Conservation (phyloP, 75 land plant genomes). For the Pinus taeda region DNA sequence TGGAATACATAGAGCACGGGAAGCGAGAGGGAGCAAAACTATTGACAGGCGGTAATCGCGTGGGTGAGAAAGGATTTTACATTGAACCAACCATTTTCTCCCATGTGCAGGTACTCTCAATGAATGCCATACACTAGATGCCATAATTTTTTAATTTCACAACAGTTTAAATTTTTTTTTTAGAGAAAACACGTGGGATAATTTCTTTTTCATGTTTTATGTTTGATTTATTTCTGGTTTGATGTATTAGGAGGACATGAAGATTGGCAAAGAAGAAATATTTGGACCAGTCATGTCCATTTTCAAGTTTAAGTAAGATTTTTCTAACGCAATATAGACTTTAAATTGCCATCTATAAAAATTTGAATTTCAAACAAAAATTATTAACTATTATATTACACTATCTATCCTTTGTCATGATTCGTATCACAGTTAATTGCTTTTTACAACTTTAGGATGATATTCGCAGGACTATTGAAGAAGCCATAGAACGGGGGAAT, state of each 20-base stretch:
- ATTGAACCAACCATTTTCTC: conserved; percentile 91
- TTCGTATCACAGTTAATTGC: too few species aligned
- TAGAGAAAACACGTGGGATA: too few species aligned
- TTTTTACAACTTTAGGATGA: not conserved
- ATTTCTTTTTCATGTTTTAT: too few species aligned
- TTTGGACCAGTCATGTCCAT: conserved; percentile 28
- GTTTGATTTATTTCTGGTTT: too few species aligned
- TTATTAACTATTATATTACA: too few species aligned
- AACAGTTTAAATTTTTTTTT: too few species aligned
- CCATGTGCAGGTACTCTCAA: conserved; percentile 49
- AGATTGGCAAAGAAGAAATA: conserved; percentile 76
- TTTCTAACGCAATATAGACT: too few species aligned
- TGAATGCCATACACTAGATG: too few species aligned
- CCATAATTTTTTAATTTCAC: too few species aligned
- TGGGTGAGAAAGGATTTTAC: conserved; percentile 74
- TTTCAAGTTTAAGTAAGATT: conserved; percentile 65
- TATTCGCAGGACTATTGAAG: conserved; percentile 49
- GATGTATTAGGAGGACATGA: conserved; percentile 62
- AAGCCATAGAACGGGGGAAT: conserved; percentile 68
- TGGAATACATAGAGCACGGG: conserved; percentile 73
- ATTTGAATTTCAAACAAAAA: too few species aligned
- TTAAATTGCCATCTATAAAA: too few species aligned
- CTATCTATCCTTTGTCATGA: too few species aligned
- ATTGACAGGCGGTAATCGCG: conserved; percentile 68
- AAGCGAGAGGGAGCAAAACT: conserved; percentile 78